A percentile compares a stretch with the other conserved stretches of the same genome.
phyloP scores from a whole-genome alignment of 768 basidiomycete species.

The Chiua virens region DNA sequence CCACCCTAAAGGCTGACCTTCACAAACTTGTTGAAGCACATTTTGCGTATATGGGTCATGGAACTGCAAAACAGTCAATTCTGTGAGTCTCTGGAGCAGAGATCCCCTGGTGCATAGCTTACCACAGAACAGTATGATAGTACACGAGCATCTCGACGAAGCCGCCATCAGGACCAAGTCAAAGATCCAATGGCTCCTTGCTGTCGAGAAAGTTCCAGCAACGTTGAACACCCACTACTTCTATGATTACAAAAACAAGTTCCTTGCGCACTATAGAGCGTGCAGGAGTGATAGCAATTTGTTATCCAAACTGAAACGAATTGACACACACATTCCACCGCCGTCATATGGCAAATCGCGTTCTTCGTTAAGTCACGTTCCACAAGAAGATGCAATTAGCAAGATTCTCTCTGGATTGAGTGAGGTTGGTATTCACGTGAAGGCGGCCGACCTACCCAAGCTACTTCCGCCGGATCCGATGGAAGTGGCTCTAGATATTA shows the following conservation, averaged over 20 bases:
- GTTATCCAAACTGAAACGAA: constrained; percentile 1
- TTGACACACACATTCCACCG: too few relatives aligned
- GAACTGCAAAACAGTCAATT: constrained; percentile 42
- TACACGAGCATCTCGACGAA: constrained; percentile 50
- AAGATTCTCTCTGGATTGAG: constrained; percentile 24
- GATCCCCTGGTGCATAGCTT: too few relatives aligned
- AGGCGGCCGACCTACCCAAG: constrained; percentile 45
- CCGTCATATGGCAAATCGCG: too few relatives aligned
- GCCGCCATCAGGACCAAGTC: constrained; percentile 40
- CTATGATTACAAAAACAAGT: constrained; percentile 48
- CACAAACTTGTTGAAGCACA: constrained; percentile 45
- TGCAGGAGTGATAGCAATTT: constrained; percentile 12
- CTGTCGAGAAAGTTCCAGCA: constrained; percentile 48
- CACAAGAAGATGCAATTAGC: constrained; percentile 25
- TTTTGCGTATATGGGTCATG: constrained; percentile 54
- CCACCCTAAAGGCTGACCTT: constrained; percentile 39
- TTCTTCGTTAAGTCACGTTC: background rate
- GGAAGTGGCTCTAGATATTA: constrained; percentile 60
- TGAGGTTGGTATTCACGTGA: constrained; percentile 30
- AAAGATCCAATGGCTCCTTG: constrained; percentile 49
- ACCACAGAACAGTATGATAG: constrained; percentile 38
- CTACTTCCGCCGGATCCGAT: constrained; percentile 50
- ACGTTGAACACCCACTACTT: constrained; percentile 56
- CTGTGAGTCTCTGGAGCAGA: too few relatives aligned
- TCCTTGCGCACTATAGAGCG: constrained; percentile 49